These are phyloP conservation scores for Meyerozyma carpophila DNA, from an alignment of 1,139 yeast species.

Conservation along the genomic window DNA sequence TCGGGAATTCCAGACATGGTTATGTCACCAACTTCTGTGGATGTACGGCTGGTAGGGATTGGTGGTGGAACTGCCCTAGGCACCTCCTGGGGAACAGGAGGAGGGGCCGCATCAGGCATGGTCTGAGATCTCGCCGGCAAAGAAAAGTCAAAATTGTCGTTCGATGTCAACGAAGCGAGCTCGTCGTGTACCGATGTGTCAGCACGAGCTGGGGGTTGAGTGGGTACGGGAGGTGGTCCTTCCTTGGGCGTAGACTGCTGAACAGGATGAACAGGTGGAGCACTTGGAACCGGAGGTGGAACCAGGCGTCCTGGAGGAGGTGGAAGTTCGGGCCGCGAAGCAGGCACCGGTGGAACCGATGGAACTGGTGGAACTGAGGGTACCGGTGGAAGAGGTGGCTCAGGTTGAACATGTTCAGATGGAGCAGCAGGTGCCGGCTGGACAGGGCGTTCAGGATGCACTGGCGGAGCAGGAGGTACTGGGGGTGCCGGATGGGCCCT, in stretches of 20 bases:
- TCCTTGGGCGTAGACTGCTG: conserved; percentile 1
- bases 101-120: conserved; percentile 3
- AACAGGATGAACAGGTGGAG: neutral
- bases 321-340: too few species aligned
- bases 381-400: conserved; percentile 1
- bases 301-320: neutral
- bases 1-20: neutral
- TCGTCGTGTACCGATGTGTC: neutral
- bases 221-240: conserved; percentile 1
- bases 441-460: conserved; percentile 9
- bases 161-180: neutral
- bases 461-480: conserved; percentile 6
- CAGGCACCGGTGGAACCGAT: conserved; percentile 1
- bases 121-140: conserved; percentile 8
- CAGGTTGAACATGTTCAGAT: too few species aligned
- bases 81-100: conserved; percentile 10
- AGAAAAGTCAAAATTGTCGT: conserved; percentile 4
- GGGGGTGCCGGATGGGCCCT: conserved; percentile 10
- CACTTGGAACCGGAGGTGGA: conserved; percentile 7
- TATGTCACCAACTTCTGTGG: conserved; percentile 3
- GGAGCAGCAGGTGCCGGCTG: neutral
- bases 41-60: conserved; percentile 5
- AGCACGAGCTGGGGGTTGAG: neutral
- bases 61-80: conserved; percentile 8
- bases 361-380: conserved; percentile 3